Evolutionary conservation across 2,329 filamentous ascomycete genomes (phyloP).

Genomic region (Metarhizium guizhouense): DNA sequence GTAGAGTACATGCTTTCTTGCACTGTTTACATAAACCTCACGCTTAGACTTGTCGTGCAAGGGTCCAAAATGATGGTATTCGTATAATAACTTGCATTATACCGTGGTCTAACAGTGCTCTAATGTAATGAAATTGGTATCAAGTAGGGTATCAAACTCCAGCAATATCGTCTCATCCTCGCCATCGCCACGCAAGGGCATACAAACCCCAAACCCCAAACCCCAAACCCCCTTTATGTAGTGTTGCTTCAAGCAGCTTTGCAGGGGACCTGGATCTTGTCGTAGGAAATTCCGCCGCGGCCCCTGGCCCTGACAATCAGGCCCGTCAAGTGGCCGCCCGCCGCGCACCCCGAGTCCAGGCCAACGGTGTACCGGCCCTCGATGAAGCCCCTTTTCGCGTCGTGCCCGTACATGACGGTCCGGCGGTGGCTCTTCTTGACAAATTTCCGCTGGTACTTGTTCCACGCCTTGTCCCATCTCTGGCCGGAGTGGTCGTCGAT

Average conservation of each 20-base stretch:
- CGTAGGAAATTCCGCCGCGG: constrained; percentile 23
- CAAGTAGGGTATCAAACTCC: neutral
- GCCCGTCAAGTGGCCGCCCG: constrained; percentile 66
- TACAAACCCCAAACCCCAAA: neutral
- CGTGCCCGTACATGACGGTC: constrained; percentile 82
- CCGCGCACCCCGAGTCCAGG: constrained; percentile 75
- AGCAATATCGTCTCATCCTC: no score
- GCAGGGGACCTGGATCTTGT: constrained; percentile 33
- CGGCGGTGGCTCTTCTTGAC: constrained; percentile 28
- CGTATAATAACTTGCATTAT: no score
- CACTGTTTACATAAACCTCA: no score
- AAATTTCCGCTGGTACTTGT: constrained; percentile 35
- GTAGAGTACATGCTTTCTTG: no score
- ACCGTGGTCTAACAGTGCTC: neutral
- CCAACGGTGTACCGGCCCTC: constrained; percentile 65
- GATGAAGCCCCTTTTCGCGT: constrained; percentile 60
- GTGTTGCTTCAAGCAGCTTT: constrained; percentile 2
- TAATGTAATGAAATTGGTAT: neutral
- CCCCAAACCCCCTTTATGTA: neutral
- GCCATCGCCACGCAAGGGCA: no score
- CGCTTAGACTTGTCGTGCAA: no score
- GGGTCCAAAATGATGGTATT: no score
- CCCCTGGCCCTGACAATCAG: constrained; percentile 55
- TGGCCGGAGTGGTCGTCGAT: constrained; percentile 42
- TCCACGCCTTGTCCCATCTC: constrained; percentile 60